Evolutionary conservation across 768 basidiomycete genomes (phyloP).

Genomic region (Lentinus brumalis): DNA sequence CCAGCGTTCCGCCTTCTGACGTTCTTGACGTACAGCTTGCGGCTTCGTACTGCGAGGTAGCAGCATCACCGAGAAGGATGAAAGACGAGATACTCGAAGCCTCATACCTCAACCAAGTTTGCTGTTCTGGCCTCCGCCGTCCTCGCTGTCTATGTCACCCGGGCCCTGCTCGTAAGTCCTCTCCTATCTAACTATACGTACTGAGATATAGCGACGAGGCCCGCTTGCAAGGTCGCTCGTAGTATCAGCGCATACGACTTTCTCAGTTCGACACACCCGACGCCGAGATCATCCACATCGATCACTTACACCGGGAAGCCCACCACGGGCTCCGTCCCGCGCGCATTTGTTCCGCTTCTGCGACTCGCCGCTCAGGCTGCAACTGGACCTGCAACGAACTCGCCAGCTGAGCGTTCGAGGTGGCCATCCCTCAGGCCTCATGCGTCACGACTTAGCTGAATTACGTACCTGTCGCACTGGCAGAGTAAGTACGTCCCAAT

Average conservation of each 20-base stretch:
- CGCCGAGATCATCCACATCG: slow-evolving; percentile 5
- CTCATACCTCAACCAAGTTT: not conserved
- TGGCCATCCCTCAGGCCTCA: too few relatives aligned
- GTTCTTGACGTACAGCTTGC: too few relatives aligned
- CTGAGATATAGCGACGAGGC: not conserved
- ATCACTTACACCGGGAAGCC: slow-evolving; percentile 21
- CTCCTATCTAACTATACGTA: not conserved
- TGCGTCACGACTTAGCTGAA: too few relatives aligned
- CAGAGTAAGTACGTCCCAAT: too few relatives aligned
- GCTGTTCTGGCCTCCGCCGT: not conserved
- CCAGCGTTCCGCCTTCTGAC: too few relatives aligned
- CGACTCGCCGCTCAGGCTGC: too few relatives aligned
- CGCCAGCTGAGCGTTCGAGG: too few relatives aligned
- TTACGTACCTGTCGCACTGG: too few relatives aligned
- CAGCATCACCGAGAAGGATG: too few relatives aligned
- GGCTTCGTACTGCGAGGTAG: too few relatives aligned
- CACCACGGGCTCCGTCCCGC: slow-evolving; percentile 7
- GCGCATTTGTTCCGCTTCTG: slow-evolving; percentile 2
- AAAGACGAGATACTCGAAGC: not conserved
- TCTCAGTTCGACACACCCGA: slow-evolving; percentile 18
- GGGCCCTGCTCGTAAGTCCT: not conserved
- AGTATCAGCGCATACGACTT: not conserved
- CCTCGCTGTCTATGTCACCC: not conserved
- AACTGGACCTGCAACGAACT: too few relatives aligned
- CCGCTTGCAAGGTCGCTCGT: not conserved